Percentiles rank a stretch among this genome's conserved stretches.
These are phyloP conservation scores for Starmerella sirachaensis DNA, from an alignment of 805 yeast genomes.

Conservation along the genomic window DNA sequence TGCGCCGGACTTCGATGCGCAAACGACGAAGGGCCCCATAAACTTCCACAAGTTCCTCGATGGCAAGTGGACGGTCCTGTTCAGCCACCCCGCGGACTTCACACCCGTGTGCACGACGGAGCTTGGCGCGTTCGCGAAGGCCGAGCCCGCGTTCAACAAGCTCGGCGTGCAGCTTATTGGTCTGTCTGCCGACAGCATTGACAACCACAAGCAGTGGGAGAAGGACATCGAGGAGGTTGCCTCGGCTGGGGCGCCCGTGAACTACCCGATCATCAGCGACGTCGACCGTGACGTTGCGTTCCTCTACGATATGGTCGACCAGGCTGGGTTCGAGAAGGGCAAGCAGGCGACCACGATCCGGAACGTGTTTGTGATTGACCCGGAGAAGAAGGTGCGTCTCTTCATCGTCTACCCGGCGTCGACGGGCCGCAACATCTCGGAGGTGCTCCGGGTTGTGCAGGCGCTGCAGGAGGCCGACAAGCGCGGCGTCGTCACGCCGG, in stretches of 20 bases:
- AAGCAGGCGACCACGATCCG: slow-evolving; percentile 76
- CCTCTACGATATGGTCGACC: slow-evolving; percentile 78
- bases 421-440: slow-evolving; percentile 87
- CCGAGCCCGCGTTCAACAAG: slow-evolving; percentile 77
- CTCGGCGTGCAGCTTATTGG: slow-evolving; percentile 85
- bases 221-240: slow-evolving; percentile 81
- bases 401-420: slow-evolving; percentile 86
- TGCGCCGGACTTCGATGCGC: slow-evolving; percentile 82
- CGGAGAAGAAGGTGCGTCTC: slow-evolving; percentile 75
- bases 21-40: slow-evolving; percentile 69
- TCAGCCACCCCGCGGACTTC: slow-evolving; percentile 93
- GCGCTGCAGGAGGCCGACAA: slow-evolving; percentile 68
- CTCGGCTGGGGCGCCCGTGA: slow-evolving; percentile 51
- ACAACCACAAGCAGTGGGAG: slow-evolving; percentile 74
- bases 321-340: slow-evolving; percentile 66
- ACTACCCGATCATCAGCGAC: slow-evolving; percentile 88
- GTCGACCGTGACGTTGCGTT: slow-evolving; percentile 72
- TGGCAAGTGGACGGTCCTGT: slow-evolving; percentile 74
- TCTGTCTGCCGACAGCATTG: slow-evolving; percentile 72
- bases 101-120: slow-evolving; percentile 97
- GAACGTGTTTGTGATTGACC: slow-evolving; percentile 86
- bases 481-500: slow-evolving; percentile 78
- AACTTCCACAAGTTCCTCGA: slow-evolving; percentile 82
- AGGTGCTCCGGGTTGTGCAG: slow-evolving; percentile 81
- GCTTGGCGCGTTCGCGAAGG: slow-evolving; percentile 81